phyloP scores from a whole-genome alignment of 495 filamentous ascomycete species.

The Penicillium antarcticum region DNA sequence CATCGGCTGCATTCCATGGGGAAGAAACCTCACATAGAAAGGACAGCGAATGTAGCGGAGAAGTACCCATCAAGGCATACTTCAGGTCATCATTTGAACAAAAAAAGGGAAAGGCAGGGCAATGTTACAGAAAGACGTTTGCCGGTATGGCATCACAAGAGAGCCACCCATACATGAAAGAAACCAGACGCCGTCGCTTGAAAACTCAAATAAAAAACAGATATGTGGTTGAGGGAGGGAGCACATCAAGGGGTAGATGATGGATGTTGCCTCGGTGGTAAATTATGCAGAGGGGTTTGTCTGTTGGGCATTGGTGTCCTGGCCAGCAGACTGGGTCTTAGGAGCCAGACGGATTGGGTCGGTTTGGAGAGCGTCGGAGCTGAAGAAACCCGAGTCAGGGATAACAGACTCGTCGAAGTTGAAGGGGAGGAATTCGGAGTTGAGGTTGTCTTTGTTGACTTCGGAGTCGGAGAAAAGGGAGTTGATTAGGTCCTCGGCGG shows the following conservation, averaged over 20 bases:
- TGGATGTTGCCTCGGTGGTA: conserved; percentile 6
- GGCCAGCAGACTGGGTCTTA: conserved; percentile 21
- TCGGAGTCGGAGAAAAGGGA: conserved; percentile 39
- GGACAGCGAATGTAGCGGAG: background rate
- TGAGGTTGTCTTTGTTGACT: conserved; percentile 26
- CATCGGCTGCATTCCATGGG: background rate
- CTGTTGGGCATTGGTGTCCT: conserved; percentile 11
- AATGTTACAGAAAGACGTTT: background rate
- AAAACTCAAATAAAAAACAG: conserved; percentile 12
- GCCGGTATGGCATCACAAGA: conserved; percentile 1
- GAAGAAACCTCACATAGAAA: background rate
- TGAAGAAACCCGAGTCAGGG: conserved; percentile 42
- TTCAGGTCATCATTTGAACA: conserved; percentile 18
- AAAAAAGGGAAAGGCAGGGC: conserved; percentile 1
- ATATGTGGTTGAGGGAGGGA: conserved; percentile 1
- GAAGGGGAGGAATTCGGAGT: conserved; percentile 31
- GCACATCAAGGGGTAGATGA: conserved; percentile 5
- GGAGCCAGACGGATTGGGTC: conserved; percentile 21
- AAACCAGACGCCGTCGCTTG: conserved; percentile 41
- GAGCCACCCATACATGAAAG: conserved; percentile 7
- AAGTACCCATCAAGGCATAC: conserved; percentile 3
- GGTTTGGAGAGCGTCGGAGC: conserved; percentile 32
- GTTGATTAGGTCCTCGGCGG: conserved; percentile 36
- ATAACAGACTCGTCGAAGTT: conserved; percentile 22
- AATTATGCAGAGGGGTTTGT: conserved; percentile 9